A percentile compares a stretch with the other conserved stretches of the same genome.
Evolutionary conservation across 176 grass and related monocot species (phyloP).

Genomic region (Oryza longistaminata): DNA sequence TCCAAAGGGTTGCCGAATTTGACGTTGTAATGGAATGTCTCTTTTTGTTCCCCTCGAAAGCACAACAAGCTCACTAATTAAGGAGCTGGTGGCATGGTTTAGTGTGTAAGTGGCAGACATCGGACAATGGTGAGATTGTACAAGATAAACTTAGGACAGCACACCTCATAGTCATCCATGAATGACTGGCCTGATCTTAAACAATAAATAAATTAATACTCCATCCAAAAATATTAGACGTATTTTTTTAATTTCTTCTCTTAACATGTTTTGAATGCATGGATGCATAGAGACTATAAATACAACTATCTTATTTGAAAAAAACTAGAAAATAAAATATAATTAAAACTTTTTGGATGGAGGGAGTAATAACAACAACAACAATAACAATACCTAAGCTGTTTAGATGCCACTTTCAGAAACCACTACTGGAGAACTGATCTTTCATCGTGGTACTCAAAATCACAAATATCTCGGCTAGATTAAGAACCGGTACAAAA

Average conservation of each 20-base stretch:
- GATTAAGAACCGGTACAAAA: too few relatives aligned
- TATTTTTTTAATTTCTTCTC: too few relatives aligned
- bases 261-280: too few relatives aligned
- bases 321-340: too few relatives aligned
- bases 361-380: neutral
- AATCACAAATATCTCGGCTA: too few relatives aligned
- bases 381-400: neutral
- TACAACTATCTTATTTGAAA: too few relatives aligned
- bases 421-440: too few relatives aligned
- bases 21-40: slow-evolving; percentile 25
- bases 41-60: slow-evolving; percentile 33
- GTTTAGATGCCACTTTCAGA: too few relatives aligned
- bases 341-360: too few relatives aligned
- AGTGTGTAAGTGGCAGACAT: slow-evolving; percentile 31
- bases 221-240: too few relatives aligned
- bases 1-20: slow-evolving; percentile 33
- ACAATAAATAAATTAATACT: neutral
- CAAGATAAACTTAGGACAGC: slow-evolving; percentile 27
- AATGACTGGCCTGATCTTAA: neutral
- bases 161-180: neutral
- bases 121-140: slow-evolving; percentile 32
- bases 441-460: too few relatives aligned
- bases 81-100: slow-evolving; percentile 1
- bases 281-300: too few relatives aligned
- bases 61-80: neutral